A percentile compares a stretch with the other conserved stretches of the same genome.
phyloP scores from a whole-genome alignment of 208 protist genomes.

The Acanthamoeba quina region DNA sequence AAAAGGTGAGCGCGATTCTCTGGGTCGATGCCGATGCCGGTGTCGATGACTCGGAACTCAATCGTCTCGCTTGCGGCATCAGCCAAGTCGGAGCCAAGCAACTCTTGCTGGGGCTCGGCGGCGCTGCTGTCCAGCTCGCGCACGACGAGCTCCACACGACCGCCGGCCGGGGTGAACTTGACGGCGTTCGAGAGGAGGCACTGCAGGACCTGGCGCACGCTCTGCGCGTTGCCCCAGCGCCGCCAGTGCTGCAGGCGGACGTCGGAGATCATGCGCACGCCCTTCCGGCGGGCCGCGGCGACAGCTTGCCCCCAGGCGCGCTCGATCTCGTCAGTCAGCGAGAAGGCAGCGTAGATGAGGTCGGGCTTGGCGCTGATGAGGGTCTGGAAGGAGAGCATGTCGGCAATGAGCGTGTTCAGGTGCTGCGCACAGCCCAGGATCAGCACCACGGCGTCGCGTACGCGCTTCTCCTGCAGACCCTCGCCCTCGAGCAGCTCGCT shows the following conservation, averaged over 20 bases:
- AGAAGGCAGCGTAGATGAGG: neutral
- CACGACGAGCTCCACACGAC: neutral
- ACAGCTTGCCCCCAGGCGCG: neutral
- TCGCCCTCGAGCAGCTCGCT: neutral
- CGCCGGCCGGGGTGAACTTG: constrained; percentile 74
- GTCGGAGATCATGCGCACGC: neutral
- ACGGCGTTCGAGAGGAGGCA: constrained; percentile 77
- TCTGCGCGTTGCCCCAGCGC: constrained; percentile 4
- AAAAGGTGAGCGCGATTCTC: neutral
- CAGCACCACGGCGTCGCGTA: neutral
- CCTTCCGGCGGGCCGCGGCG: neutral
- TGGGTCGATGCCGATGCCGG: constrained; percentile 23
- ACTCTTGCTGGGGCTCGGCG: neutral
- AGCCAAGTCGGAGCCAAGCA: neutral
- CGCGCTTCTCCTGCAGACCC: neutral
- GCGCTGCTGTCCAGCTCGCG: neutral
- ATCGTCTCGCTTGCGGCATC: neutral
- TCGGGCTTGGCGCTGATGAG: neutral
- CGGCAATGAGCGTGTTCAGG: neutral
- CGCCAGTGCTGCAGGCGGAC: neutral
- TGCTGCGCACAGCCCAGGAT: neutral
- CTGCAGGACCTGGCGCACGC: constrained; percentile 71
- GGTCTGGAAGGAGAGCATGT: neutral
- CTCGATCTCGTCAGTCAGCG: neutral
- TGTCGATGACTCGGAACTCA: constrained; percentile 7